Conservation (phyloP, 257 asterid genomes). For the Solanum ossicruentum region DNA sequence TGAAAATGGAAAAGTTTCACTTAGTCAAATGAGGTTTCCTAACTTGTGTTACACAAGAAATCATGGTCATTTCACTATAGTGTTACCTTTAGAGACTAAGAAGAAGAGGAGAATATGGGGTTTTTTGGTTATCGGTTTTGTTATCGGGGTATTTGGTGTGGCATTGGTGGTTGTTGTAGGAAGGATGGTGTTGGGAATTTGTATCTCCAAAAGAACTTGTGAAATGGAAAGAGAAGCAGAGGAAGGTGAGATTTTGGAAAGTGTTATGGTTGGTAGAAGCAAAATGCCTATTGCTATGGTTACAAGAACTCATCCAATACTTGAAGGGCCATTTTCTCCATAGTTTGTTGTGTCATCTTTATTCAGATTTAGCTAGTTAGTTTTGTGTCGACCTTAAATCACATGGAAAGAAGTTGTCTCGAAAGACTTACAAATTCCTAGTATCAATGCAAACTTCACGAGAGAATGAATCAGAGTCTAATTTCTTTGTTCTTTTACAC, state of each 20-base stretch:
- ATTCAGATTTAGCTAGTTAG: background rate
- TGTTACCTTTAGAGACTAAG: conserved; percentile 12
- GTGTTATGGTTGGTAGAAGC: conserved; percentile 39
- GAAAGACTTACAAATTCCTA: no score
- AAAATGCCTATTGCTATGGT: conserved; percentile 64
- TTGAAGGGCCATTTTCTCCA: conserved; percentile 42
- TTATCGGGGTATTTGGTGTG: conserved; percentile 34
- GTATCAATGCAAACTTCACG: no score
- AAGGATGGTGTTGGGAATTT: conserved; percentile 14
- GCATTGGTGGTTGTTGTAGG: conserved; percentile 22
- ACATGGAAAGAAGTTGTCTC: no score
- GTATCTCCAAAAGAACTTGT: conserved; percentile 20
- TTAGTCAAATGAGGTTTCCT: conserved; percentile 20
- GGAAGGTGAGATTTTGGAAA: conserved; percentile 46
- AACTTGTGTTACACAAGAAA: conserved; percentile 33
- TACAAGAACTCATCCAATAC: conserved; percentile 57
- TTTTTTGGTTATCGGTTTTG: conserved; percentile 34
- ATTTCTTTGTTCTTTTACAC: no score
- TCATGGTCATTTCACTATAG: conserved; percentile 54
- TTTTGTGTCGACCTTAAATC: background rate
- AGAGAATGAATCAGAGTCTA: no score
- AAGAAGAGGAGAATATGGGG: conserved; percentile 19
- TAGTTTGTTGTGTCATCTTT: background rate
- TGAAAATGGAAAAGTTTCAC: conserved; percentile 20
- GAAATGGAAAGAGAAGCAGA: conserved; percentile 50